Conservation (phyloP, 139 green algal genomes). For the Chlamydomonas eustigma region DNA sequence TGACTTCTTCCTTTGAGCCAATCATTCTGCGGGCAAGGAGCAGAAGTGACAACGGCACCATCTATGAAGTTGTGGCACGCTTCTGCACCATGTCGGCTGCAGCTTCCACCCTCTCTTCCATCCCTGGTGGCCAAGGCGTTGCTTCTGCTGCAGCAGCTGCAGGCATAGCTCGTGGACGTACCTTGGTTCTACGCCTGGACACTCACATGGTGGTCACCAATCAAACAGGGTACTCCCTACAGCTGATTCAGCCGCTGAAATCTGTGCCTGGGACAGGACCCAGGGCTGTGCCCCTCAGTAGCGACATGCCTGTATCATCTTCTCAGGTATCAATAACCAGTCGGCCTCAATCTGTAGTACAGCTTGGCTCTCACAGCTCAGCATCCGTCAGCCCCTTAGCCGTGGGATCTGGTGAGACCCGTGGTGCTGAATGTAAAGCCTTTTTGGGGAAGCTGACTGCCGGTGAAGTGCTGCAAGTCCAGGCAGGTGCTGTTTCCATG, state of each 20-base stretch:
- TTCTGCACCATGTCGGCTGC: constrained; percentile 26
- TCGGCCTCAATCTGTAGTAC: too few species aligned
- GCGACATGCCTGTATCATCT: too few species aligned
- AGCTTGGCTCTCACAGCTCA: background rate
- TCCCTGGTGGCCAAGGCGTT: background rate
- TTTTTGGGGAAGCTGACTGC: background rate
- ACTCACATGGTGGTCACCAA: constrained; percentile 72
- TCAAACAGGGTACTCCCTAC: constrained; percentile 59
- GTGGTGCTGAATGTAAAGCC: background rate
- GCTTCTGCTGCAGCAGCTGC: background rate
- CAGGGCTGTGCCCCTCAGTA: too few species aligned
- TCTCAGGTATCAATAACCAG: too few species aligned
- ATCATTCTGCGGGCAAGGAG: constrained; percentile 16
- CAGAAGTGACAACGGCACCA: constrained; percentile 22
- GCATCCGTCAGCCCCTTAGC: background rate
- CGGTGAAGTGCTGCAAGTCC: constrained; percentile 7
- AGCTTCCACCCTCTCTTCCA: background rate
- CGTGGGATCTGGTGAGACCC: background rate
- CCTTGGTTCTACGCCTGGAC: constrained; percentile 57
- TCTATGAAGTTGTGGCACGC: constrained; percentile 55
- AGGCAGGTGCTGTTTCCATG: constrained; percentile 16
- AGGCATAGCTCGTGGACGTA: constrained; percentile 7
- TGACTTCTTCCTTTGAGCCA: constrained; percentile 15
- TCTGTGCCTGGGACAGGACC: background rate
- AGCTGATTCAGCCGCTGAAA: constrained; percentile 54